These are phyloP conservation scores for Saccharomycopsis babjevae DNA, from an alignment of 805 yeast genomes.

Conservation along the genomic window DNA sequence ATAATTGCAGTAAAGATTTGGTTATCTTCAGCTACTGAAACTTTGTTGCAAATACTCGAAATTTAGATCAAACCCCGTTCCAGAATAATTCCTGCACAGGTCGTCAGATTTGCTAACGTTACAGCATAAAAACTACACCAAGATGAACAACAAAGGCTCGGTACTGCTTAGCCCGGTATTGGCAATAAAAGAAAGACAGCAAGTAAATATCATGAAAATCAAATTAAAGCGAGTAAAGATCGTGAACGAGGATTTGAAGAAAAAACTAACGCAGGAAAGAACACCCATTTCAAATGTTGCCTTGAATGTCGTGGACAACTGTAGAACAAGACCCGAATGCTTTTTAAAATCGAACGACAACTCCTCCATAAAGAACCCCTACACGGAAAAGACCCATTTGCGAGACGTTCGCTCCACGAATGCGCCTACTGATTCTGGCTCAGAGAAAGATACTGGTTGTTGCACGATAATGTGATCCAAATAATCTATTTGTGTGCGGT, in stretches of 20 bases:
- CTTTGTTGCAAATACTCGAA: no score
- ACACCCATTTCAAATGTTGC: constrained; percentile 1
- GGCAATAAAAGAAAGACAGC: not conserved
- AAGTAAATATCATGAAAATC: not conserved
- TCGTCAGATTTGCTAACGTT: not conserved
- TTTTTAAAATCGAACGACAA: not conserved
- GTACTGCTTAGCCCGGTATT: not conserved
- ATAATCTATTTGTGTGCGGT: no score
- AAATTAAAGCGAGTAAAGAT: not conserved
- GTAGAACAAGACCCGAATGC: not conserved
- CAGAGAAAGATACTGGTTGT: not conserved
- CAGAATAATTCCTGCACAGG: no score
- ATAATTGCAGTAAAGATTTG: no score
- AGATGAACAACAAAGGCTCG: not conserved
- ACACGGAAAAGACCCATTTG: not conserved
- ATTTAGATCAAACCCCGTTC: no score
- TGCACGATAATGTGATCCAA: not conserved
- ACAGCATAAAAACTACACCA: not conserved
- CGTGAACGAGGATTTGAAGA: constrained; percentile 3
- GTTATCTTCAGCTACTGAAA: no score
- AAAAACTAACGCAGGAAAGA: not conserved
- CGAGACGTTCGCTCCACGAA: no score
- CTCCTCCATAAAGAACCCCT: not conserved
- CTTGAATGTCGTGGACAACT: constrained; percentile 1
- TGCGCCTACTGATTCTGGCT: no score